phyloP scores from a whole-genome alignment of 2,329 filamentous ascomycete genomes.

The Peltaster fructicola region DNA sequence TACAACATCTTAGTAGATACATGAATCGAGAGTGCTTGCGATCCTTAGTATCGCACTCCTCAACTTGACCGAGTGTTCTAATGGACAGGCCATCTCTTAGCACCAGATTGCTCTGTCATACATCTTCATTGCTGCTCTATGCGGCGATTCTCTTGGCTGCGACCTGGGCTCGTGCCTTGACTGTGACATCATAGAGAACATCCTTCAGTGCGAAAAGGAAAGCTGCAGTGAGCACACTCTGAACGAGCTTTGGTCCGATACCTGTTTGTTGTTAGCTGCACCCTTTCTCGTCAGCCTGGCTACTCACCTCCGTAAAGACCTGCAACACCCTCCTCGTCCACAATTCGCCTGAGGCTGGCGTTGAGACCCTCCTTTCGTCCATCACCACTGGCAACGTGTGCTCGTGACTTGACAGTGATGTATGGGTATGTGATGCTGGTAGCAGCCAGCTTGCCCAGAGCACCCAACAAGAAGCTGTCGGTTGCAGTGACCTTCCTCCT shows the following conservation, averaged over 20 bases:
- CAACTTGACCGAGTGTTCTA: too few species aligned
- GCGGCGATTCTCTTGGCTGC: too few species aligned
- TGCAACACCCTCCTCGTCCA: slow-evolving; percentile 75
- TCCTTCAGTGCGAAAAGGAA: slow-evolving; percentile 98
- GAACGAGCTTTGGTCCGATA: slow-evolving; percentile 88
- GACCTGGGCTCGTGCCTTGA: slow-evolving; percentile 38
- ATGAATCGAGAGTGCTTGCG: too few species aligned
- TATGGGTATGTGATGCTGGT: slow-evolving; percentile 94
- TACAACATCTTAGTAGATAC: too few species aligned
- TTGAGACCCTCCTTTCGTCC: slow-evolving; percentile 67
- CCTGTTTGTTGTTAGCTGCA: slow-evolving; percentile 37
- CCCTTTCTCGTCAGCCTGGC: too few species aligned
- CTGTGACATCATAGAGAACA: slow-evolving; percentile 69
- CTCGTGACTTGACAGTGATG: slow-evolving; percentile 95
- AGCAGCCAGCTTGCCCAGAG: slow-evolving; percentile 83
- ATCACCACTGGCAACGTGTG: slow-evolving; percentile 72
- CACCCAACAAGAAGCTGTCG: slow-evolving; percentile 79
- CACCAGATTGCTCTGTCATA: too few species aligned
- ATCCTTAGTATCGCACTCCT: too few species aligned
- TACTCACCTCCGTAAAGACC: slow-evolving; percentile 82
- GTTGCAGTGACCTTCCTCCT: slow-evolving; percentile 60
- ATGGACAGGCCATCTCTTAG: too few species aligned
- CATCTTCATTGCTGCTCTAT: too few species aligned
- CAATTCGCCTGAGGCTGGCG: slow-evolving; percentile 58
- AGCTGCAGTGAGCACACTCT: slow-evolving; percentile 90